A percentile compares a stretch with the other conserved stretches of the same genome.
Evolutionary conservation across 306 rosid genomes (phyloP).

Genomic region (Betula pendula): DNA sequence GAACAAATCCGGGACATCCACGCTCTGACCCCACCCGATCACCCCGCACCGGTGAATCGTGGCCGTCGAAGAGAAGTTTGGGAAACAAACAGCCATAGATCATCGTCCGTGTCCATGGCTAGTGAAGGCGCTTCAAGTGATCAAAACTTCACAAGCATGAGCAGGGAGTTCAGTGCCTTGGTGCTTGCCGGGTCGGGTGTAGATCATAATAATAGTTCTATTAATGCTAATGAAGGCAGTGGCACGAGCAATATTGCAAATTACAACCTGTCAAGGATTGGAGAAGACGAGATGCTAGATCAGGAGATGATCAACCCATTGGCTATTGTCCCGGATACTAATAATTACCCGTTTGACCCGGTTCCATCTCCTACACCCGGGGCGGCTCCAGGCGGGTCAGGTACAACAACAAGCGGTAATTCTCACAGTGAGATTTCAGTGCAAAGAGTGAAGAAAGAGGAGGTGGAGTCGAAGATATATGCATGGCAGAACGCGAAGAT

Average conservation of each 20-base stretch:
- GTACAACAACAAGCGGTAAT: background rate
- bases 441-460: conserved; percentile 87
- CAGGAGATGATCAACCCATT: conserved; percentile 70
- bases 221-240: conserved; percentile 20
- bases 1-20: conserved; percentile 76
- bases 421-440: conserved; percentile 51
- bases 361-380: conserved; percentile 36
- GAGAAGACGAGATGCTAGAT: conserved; percentile 66
- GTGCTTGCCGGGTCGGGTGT: conserved; percentile 81
- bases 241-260: conserved; percentile 2
- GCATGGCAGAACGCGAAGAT: conserved; percentile 97
- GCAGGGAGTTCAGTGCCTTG: conserved; percentile 88
- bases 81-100: conserved; percentile 60
- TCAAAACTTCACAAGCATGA: conserved; percentile 68
- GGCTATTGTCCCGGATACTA: conserved; percentile 85
- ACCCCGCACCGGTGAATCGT: conserved; percentile 25
- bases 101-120: conserved; percentile 56
- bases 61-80: conserved; percentile 53
- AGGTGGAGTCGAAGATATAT: conserved; percentile 85
- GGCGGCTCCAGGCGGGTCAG: no score
- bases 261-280: conserved; percentile 60
- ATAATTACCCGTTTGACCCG: conserved; percentile 36
- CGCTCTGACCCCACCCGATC: conserved; percentile 75
- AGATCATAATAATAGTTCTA: conserved; percentile 25
- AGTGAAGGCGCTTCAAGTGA: conserved; percentile 66